These are phyloP conservation scores for Aristolochia contorta DNA, from an alignment of 164 flowering plant species.

Conservation along the genomic window DNA sequence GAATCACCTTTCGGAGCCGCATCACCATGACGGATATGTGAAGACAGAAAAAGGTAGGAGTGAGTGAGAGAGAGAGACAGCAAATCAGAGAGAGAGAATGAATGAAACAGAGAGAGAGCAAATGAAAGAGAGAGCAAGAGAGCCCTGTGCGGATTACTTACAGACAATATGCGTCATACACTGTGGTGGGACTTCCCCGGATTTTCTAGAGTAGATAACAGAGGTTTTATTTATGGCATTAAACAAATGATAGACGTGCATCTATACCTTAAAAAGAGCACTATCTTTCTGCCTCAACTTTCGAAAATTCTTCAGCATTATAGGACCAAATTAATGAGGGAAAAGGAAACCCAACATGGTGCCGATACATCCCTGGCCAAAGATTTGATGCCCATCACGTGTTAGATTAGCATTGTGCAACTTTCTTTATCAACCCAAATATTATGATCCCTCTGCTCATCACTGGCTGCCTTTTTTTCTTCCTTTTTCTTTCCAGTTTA, in stretches of 20 bases:
- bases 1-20: background rate
- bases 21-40: too few species aligned
- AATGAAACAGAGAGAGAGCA: too few species aligned
- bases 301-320: background rate
- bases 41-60: too few species aligned
- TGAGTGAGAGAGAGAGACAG: too few species aligned
- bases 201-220: background rate
- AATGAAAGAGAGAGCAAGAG: background rate
- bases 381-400: background rate
- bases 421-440: too few species aligned
- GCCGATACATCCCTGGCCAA: background rate
- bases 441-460: too few species aligned
- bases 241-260: constrained; percentile 1
- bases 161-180: background rate
- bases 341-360: background rate
- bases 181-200: background rate
- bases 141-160: background rate
- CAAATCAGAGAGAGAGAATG: too few species aligned
- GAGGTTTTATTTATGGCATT: background rate
- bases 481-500: too few species aligned
- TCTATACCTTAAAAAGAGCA: constrained; percentile 5
- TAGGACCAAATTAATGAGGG: background rate
- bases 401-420: background rate
- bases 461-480: too few species aligned
- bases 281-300: constrained; percentile 2